These are phyloP conservation scores for Wickerhamomyces xylosicus DNA, from an alignment of 805 yeast genomes.

Conservation along the genomic window DNA sequence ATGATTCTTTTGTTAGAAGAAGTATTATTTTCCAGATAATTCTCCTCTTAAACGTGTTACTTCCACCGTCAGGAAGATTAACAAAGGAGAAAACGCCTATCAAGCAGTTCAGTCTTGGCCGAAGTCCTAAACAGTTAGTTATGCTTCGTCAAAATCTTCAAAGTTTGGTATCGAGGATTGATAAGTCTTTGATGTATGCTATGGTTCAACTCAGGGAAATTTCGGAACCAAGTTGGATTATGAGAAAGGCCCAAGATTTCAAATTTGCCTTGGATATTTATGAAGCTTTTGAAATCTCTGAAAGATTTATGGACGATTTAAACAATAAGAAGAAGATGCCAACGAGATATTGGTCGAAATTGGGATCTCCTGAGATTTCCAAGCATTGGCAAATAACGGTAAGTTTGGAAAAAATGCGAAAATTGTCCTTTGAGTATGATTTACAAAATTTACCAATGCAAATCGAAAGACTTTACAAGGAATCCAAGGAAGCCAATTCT, in stretches of 20 bases:
- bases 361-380: constrained; percentile 18
- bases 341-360: constrained; percentile 13
- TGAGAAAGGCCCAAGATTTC: constrained; percentile 6
- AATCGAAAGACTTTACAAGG: constrained; percentile 3
- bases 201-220: constrained; percentile 1
- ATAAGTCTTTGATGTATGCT: no score
- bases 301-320: constrained; percentile 1
- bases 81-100: no score
- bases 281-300: constrained; percentile 1
- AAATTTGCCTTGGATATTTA: constrained; percentile 2
- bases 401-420: constrained; percentile 26
- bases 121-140: no score
- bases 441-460: constrained; percentile 1
- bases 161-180: no score
- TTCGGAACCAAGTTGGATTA: constrained; percentile 1
- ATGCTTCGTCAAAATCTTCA: no score
- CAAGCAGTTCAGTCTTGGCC: no score
- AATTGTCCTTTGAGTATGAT: constrained; percentile 3
- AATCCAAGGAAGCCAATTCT: constrained; percentile 2
- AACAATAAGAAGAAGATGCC: constrained; percentile 4
- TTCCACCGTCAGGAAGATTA: no score
- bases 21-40: constrained; percentile 5
- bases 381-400: constrained; percentile 29
- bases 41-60: no score
- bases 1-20: constrained; percentile 11